Evolutionary conservation across 441 rosid species (phyloP).

Genomic region (Metrosideros polymorpha): DNA sequence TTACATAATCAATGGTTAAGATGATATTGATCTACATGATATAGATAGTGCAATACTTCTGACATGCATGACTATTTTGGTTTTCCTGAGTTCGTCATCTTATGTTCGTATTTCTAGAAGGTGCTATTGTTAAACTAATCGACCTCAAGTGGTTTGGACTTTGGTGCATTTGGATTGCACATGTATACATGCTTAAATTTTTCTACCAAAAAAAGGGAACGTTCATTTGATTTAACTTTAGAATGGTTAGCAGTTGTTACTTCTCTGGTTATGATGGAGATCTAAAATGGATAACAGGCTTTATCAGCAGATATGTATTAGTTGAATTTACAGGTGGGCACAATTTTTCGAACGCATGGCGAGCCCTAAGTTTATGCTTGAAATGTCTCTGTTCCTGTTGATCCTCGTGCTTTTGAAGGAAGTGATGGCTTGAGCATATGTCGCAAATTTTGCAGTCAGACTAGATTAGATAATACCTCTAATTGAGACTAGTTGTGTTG

Average conservation of each 20-base stretch:
- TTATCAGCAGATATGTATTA: slow-evolving; percentile 88
- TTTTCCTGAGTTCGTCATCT: neutral
- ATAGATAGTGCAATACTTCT: neutral
- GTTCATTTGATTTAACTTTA: neutral
- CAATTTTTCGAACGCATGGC: slow-evolving; percentile 21
- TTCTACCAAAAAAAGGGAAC: neutral
- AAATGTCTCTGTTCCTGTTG: slow-evolving; percentile 44
- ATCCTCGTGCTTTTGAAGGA: slow-evolving; percentile 49
- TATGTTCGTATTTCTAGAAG: neutral
- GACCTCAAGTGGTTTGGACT: neutral
- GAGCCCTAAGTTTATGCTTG: slow-evolving; percentile 46
- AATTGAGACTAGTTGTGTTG: neutral
- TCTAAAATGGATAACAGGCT: slow-evolving; percentile 88
- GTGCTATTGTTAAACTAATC: neutral
- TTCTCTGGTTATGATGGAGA: slow-evolving; percentile 51
- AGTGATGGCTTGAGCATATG: slow-evolving; percentile 19
- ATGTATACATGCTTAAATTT: neutral
- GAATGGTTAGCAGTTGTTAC: slow-evolving; percentile 8
- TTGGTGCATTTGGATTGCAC: too few relatives aligned
- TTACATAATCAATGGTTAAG: neutral
- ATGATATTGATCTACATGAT: neutral
- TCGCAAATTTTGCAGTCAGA: neutral
- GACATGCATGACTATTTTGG: neutral
- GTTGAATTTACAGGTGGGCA: slow-evolving; percentile 97
- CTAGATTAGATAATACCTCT: neutral